These are phyloP conservation scores for Oidium heveae DNA, from an alignment of 2,329 filamentous ascomycete species.

Conservation along the genomic window DNA sequence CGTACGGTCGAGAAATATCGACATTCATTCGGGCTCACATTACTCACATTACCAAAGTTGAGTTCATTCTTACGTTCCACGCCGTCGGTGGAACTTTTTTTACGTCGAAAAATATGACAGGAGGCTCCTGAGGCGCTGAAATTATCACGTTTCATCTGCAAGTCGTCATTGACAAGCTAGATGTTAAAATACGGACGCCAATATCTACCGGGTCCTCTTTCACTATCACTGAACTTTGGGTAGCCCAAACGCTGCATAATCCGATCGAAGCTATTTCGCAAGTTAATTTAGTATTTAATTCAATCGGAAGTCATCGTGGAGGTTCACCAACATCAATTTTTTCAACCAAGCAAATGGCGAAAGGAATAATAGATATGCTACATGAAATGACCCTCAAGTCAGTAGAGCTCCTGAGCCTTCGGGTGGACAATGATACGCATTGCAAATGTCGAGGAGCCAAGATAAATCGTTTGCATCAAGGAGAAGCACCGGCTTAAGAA, in stretches of 20 bases:
- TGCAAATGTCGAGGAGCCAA: not conserved
- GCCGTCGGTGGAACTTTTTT: constrained; percentile 10
- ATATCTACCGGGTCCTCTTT: constrained; percentile 3
- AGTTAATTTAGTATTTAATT: constrained; percentile 1
- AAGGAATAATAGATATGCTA: not conserved
- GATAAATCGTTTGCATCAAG: not conserved
- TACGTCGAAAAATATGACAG: constrained; percentile 11
- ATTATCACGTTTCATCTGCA: constrained; percentile 14
- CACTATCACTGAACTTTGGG: constrained; percentile 2
- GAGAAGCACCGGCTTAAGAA: constrained; percentile 1
- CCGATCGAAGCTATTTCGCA: constrained; percentile 2
- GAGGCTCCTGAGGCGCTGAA: constrained; percentile 13
- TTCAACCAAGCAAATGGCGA: not conserved
- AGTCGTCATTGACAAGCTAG: constrained; percentile 14
- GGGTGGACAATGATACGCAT: constrained; percentile 1
- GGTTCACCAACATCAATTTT: constrained; percentile 1
- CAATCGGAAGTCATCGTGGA: constrained; percentile 2
- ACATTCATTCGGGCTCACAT: constrained; percentile 11
- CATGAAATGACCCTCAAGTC: not conserved
- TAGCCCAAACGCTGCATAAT: not conserved
- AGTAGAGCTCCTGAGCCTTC: constrained; percentile 1
- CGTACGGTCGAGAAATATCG: constrained; percentile 13
- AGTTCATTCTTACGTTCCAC: constrained; percentile 11
- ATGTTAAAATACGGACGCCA: constrained; percentile 9
- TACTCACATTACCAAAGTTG: constrained; percentile 12